These are phyloP conservation scores for Suillus lakei DNA, from an alignment of 768 basidiomycete genomes.

Conservation along the genomic window DNA sequence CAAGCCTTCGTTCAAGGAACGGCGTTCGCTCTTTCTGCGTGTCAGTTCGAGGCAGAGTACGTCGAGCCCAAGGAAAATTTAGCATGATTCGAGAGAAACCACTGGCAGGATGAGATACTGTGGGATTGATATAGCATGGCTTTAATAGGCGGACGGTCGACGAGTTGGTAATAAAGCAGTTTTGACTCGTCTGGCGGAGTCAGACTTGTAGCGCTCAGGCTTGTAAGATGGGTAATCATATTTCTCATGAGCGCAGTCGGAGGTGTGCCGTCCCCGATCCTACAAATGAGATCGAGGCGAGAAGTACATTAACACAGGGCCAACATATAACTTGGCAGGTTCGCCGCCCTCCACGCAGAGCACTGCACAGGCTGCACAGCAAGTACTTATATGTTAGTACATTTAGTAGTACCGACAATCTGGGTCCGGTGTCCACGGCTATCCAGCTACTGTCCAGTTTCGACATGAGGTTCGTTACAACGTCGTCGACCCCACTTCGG, in stretches of 20 bases:
- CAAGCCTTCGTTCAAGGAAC: slow-evolving; percentile 20
- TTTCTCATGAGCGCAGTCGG: background rate
- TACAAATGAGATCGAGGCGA: background rate
- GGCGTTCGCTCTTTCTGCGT: slow-evolving; percentile 4
- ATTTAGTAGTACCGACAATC: too few relatives aligned
- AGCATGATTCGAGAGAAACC: background rate
- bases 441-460: too few relatives aligned
- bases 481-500: too few relatives aligned
- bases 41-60: background rate
- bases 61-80: background rate
- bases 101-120: background rate
- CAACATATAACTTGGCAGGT: too few relatives aligned
- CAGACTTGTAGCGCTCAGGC: background rate
- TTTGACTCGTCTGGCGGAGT: background rate
- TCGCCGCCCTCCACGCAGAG: background rate
- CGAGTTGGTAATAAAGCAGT: background rate
- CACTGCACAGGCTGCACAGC: too few relatives aligned
- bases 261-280: background rate
- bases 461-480: too few relatives aligned
- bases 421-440: too few relatives aligned
- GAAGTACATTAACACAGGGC: background rate
- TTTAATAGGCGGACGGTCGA: background rate
- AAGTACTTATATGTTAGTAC: too few relatives aligned
- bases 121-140: background rate
- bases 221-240: background rate